Conservation (phyloP, 2,329 filamentous ascomycete genomes). For the Rhynchosporium secalis region DNA sequence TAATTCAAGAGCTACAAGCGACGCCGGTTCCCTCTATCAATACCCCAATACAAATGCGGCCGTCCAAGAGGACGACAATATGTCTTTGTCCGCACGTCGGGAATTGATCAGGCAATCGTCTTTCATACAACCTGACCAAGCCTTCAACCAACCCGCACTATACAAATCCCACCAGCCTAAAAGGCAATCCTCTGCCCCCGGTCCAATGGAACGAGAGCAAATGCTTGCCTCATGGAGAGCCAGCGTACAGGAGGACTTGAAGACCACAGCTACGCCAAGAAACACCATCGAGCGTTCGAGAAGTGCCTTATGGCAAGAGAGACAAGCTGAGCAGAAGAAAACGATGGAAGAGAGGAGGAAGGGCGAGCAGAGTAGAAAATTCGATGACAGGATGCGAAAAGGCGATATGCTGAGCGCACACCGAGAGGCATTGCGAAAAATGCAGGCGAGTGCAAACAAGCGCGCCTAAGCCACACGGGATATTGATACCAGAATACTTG, state of each 20-base stretch:
- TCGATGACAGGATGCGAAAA: constrained; percentile 75
- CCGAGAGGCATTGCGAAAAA: constrained; percentile 73
- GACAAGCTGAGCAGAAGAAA: constrained; percentile 53
- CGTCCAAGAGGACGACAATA: constrained; percentile 58
- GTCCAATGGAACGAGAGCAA: constrained; percentile 51
- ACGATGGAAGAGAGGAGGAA: constrained; percentile 57
- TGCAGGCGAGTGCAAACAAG: constrained; percentile 56
- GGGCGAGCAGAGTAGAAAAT: constrained; percentile 59
- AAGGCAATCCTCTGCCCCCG: constrained; percentile 47
- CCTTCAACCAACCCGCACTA: constrained; percentile 36
- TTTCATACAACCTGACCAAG: constrained; percentile 21
- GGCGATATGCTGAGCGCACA: constrained; percentile 75
- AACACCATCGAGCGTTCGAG: constrained; percentile 54
- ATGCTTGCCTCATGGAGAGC: constrained; percentile 68
- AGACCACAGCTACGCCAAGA: constrained; percentile 34
- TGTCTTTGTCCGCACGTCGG: constrained; percentile 69
- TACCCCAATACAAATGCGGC: constrained; percentile 36
- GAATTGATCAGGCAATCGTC: constrained; percentile 53
- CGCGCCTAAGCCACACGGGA: constrained; percentile 17
- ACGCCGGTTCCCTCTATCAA: constrained; percentile 45
- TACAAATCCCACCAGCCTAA: constrained; percentile 59
- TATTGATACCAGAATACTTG: constrained; percentile 5
- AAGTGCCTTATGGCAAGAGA: constrained; percentile 58
- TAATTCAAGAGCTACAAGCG: constrained; percentile 41
- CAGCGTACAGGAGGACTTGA: constrained; percentile 63